Evolutionary conservation across 129 eudicot species (phyloP).

Genomic region (Pulicaria dysenterica): DNA sequence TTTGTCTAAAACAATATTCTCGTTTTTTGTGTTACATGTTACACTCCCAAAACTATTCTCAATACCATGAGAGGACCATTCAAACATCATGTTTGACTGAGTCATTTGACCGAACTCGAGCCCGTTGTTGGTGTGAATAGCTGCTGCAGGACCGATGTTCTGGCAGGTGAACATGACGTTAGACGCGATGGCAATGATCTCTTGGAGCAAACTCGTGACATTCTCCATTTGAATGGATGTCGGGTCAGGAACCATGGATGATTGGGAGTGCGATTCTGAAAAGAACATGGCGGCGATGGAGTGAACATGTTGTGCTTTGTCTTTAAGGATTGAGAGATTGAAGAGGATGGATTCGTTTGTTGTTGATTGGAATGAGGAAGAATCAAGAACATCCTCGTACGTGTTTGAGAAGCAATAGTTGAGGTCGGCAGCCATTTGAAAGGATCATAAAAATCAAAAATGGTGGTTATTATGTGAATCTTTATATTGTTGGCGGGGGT

Average conservation of each 20-base stretch:
- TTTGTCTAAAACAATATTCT: conserved; percentile 8
- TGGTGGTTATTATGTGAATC: conserved; percentile 17
- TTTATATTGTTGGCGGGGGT: conserved; percentile 20
- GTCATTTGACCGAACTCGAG: conserved; percentile 27
- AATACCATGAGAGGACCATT: conserved; percentile 21
- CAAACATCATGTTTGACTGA: conserved; percentile 30
- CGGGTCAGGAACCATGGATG: conserved; percentile 40
- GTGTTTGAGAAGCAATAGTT: conserved; percentile 42
- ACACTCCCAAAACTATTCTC: conserved; percentile 26
- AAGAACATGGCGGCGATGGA: conserved; percentile 41
- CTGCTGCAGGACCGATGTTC: conserved; percentile 40
- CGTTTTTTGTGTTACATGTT: conserved; percentile 25
- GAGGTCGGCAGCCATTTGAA: conserved; percentile 42
- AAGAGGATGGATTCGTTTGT: conserved; percentile 35
- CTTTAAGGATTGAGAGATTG: conserved; percentile 56
- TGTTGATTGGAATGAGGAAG: conserved; percentile 38
- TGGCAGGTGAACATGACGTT: conserved; percentile 77
- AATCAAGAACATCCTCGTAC: conserved; percentile 34
- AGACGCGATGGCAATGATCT: conserved; percentile 69
- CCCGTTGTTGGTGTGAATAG: conserved; percentile 3
- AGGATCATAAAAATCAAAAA: not conserved
- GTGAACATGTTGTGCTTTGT: conserved; percentile 54
- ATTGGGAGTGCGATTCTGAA: conserved; percentile 37
- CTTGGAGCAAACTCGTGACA: conserved; percentile 66
- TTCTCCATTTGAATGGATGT: conserved; percentile 33